Base-by-base conservation (phyloP, 2,329 filamentous ascomycete species). In the Didymella pomorum region DNA sequence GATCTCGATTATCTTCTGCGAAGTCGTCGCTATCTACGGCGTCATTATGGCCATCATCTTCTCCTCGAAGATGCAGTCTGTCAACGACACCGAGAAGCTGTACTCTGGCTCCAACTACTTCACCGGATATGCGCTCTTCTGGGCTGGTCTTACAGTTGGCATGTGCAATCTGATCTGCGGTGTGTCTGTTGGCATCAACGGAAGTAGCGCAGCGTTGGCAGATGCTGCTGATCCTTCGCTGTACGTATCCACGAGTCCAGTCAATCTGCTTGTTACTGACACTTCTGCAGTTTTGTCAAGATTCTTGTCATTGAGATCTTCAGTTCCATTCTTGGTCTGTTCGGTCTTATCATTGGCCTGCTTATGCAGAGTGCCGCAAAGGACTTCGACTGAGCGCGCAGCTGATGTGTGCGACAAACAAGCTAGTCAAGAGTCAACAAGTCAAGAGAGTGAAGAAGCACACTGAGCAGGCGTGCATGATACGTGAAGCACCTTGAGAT, bases 1-100 rank as follows among this genome's bases (percentile, higher is more conserved):
- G 75, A 98, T 99, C 78, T 98, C 94, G 72, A 99, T 99, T 80
- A 98, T 99, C 81, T 99, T 99, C 82, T 99, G 95, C 83, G 95
- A 99, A 82, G 95, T 99, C 75, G 95, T 99, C 73, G 95, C 95
- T 79, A 99, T 99, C 79, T 99, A 99, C 85, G 96, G 96, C 72
- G 94, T 99, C 80, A 99, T 99, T 81, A 99, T 99, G 93, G 90
- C 93, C 71, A 99, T 99, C 77, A 91, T 99, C 72, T 98, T 98
- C 83, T 96, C 93, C 43, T 86, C 93, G 62, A 96, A 97, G 80
- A 81, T 99, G 70, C 85, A 86, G 69, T 78, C 84, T 55, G 85
- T 95, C 28, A 84, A 84, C 56, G 86, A 89, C 37, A 83, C 84
- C 18, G 86, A 89, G 29, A 83, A 84, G 31, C 79, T 93, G 28